Evolutionary conservation across 805 yeast genomes (phyloP).

Genomic region (Isabelozyma gotoi): DNA sequence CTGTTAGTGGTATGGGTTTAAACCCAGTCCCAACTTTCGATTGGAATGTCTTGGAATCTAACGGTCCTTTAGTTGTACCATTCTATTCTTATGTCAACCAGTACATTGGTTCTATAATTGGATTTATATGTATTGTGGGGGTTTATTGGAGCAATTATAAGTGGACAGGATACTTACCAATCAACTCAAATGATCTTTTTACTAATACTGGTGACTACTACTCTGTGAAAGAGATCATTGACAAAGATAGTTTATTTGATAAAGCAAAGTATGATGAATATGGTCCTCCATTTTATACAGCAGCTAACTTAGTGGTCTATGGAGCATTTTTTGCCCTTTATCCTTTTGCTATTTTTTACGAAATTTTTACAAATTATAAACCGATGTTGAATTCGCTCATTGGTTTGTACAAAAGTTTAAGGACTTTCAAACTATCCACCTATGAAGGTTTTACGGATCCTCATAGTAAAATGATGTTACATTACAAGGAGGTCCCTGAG

Average conservation of each 20-base stretch:
- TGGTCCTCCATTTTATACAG: slow-evolving; percentile 32
- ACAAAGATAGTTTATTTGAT: slow-evolving; percentile 28
- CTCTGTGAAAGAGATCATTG: slow-evolving; percentile 41
- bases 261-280: slow-evolving; percentile 16
- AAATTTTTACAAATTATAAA: neutral
- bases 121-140: slow-evolving; percentile 17
- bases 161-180: slow-evolving; percentile 27
- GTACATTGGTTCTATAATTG: slow-evolving; percentile 16
- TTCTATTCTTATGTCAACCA: slow-evolving; percentile 23
- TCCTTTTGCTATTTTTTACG: slow-evolving; percentile 23
- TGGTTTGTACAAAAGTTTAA: slow-evolving; percentile 11
- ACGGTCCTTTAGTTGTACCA: slow-evolving; percentile 41
- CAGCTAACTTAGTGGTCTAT: slow-evolving; percentile 25
- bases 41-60: slow-evolving; percentile 41
- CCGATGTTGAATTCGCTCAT: slow-evolving; percentile 12
- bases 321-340: slow-evolving; percentile 27
- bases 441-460: slow-evolving; percentile 34
- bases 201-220: slow-evolving; percentile 49
- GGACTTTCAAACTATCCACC: slow-evolving; percentile 18
- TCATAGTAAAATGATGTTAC: slow-evolving; percentile 29
- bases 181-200: slow-evolving; percentile 44
- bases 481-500: slow-evolving; percentile 35
- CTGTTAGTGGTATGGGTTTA: slow-evolving; percentile 45
- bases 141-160: slow-evolving; percentile 18
- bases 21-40: slow-evolving; percentile 57